These are phyloP conservation scores for Juglanconis sp. DNA, from an alignment of 2,329 filamentous ascomycete genomes.

Conservation along the genomic window DNA sequence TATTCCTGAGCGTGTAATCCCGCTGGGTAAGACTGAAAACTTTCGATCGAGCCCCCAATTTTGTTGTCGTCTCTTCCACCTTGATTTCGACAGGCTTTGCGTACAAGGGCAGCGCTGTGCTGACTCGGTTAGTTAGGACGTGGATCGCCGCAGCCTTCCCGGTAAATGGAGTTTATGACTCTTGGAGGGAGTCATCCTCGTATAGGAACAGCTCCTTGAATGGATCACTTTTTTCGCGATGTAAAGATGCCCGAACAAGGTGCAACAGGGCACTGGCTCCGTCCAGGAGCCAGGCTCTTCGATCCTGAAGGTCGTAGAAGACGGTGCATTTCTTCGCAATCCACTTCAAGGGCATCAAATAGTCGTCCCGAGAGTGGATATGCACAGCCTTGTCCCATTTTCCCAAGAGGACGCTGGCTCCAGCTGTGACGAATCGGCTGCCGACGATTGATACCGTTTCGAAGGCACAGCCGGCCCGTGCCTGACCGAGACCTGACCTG, in stretches of 20 bases:
- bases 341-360: slow-evolving; percentile 27
- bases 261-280: slow-evolving; percentile 35
- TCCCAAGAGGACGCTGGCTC: slow-evolving; percentile 18
- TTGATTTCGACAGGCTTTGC: too few relatives aligned
- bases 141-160: not conserved
- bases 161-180: not conserved
- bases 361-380: slow-evolving; percentile 20
- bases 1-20: slow-evolving; percentile 23
- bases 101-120: too few relatives aligned
- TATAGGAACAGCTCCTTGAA: slow-evolving; percentile 20
- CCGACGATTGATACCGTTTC: too few relatives aligned
- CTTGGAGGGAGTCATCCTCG: slow-evolving; percentile 11
- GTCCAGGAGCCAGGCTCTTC: slow-evolving; percentile 33
- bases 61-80: too few relatives aligned
- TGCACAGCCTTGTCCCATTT: slow-evolving; percentile 25
- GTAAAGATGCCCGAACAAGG: slow-evolving; percentile 29
- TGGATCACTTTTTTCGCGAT: slow-evolving; percentile 17
- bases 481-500: too few relatives aligned
- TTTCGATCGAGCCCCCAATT: too few relatives aligned
- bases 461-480: too few relatives aligned
- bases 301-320: slow-evolving; percentile 24
- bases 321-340: slow-evolving; percentile 26
- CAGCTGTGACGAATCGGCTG: too few relatives aligned
- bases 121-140: too few relatives aligned
- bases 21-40: not conserved